phyloP scores from a whole-genome alignment of 208 protist genomes.

The Angomonas ambiguus region DNA sequence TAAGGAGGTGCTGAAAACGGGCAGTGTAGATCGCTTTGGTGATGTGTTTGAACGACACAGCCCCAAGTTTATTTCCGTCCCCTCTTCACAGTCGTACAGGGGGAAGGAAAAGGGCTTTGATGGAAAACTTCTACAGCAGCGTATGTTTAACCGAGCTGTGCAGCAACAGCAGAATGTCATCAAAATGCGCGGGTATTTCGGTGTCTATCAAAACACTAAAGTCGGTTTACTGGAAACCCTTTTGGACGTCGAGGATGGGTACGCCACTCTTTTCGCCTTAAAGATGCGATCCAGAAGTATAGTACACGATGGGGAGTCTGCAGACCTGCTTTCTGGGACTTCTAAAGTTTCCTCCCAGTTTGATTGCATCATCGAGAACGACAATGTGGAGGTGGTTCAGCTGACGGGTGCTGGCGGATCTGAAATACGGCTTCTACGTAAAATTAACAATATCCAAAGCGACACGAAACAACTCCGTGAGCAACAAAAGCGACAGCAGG shows the following conservation, averaged over 20 bases:
- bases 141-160: conserved; percentile 85
- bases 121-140: conserved; percentile 82
- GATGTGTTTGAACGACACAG: conserved; percentile 89
- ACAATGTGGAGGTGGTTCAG: conserved; percentile 80
- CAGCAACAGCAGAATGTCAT: conserved; percentile 89
- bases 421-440: conserved; percentile 67
- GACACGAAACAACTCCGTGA: conserved; percentile 32
- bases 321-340: conserved; percentile 66
- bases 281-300: conserved; percentile 84
- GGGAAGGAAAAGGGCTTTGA: conserved; percentile 66
- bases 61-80: conserved; percentile 85
- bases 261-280: conserved; percentile 74
- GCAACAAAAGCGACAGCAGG: conserved; percentile 22
- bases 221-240: conserved; percentile 74
- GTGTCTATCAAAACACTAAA: conserved; percentile 87
- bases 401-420: conserved; percentile 64
- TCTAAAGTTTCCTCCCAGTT: conserved; percentile 70
- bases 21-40: conserved; percentile 87
- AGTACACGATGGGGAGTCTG: conserved; percentile 79
- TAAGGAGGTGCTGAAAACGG: conserved; percentile 66
- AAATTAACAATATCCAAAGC: conserved; percentile 64
- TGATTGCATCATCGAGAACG: conserved; percentile 77
- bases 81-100: conserved; percentile 32
- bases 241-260: conserved; percentile 78
- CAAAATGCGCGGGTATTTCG: conserved; percentile 84